phyloP scores from a whole-genome alignment of 306 rosid species.

The Inga leiocalycina region DNA sequence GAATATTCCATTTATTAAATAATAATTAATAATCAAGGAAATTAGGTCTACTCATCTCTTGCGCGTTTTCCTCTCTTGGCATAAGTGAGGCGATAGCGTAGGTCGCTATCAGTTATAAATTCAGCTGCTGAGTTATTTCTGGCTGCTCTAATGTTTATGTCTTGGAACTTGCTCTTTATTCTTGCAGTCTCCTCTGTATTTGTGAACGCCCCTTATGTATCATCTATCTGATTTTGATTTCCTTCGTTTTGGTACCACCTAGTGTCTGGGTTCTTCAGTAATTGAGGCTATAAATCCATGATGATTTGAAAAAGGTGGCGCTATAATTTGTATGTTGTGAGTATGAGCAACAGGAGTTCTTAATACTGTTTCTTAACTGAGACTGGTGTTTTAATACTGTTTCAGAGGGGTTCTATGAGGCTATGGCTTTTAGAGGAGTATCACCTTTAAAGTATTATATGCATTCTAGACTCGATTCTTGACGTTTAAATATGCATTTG shows the following conservation, averaged over 20 bases:
- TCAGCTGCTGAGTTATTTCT: background rate
- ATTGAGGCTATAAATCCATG: background rate
- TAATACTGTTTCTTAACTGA: background rate
- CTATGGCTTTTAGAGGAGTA: background rate
- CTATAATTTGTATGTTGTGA: background rate
- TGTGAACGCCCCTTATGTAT: constrained; percentile 4
- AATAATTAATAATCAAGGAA: too few relatives aligned
- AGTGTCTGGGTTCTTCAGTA: background rate
- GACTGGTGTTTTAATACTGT: background rate
- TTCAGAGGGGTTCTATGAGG: background rate
- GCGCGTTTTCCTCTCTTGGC: too few relatives aligned
- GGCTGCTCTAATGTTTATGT: background rate
- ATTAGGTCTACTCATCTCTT: too few relatives aligned
- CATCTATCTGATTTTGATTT: background rate
- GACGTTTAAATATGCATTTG: constrained; percentile 5
- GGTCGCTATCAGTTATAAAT: too few relatives aligned
- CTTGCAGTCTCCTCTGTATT: background rate
- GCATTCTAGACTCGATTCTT: background rate
- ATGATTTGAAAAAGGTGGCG: background rate
- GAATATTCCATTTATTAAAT: too few relatives aligned
- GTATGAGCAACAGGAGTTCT: background rate
- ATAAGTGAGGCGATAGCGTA: too few relatives aligned
- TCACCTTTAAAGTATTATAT: background rate
- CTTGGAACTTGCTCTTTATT: background rate
- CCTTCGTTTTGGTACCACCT: background rate